Evolutionary conservation across 352 stramenopile genomes (phyloP).

Genomic region (Hyaloperonospora brassicae): DNA sequence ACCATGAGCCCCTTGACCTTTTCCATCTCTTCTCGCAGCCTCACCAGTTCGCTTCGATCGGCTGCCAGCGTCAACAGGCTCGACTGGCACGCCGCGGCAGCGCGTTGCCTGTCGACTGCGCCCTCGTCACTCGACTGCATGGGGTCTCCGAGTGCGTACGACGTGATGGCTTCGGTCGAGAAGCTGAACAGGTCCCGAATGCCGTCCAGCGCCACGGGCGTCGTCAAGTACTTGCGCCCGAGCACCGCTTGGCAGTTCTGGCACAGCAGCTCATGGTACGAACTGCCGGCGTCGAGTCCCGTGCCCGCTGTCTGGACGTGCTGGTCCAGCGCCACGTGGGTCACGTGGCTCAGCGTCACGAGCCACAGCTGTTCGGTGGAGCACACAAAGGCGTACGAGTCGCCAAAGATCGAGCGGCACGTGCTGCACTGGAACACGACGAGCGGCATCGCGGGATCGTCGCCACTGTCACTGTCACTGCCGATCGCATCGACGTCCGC

Average conservation of each 20-base stretch:
- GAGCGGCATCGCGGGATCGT: conserved; percentile 26
- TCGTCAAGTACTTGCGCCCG: conserved; percentile 71
- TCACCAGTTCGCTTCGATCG: conserved; percentile 44
- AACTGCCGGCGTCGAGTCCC: conserved; percentile 49
- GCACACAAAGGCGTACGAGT: conserved; percentile 75
- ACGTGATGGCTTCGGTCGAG: conserved; percentile 59
- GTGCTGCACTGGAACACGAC: conserved; percentile 83
- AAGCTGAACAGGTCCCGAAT: conserved; percentile 71
- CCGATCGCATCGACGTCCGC: conserved; percentile 25
- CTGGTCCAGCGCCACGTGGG: conserved; percentile 41
- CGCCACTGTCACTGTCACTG: conserved; percentile 4
- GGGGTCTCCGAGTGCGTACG: conserved; percentile 72
- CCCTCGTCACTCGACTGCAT: conserved; percentile 16
- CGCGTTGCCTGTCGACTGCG: conserved; percentile 16
- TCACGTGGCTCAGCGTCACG: conserved; percentile 64
- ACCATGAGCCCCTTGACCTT: conserved; percentile 75
- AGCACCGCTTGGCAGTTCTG: conserved; percentile 75
- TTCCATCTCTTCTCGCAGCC: conserved; percentile 58
- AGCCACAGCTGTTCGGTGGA: conserved; percentile 68
- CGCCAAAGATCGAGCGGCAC: conserved; percentile 73
- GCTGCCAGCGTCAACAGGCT: conserved; percentile 34
- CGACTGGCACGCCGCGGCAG: conserved; percentile 26
- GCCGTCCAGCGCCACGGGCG: conserved; percentile 44
- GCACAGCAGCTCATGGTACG: conserved; percentile 71
- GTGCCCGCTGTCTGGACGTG: conserved; percentile 49